Conservation (phyloP, 805 yeast species). For the Zygotorulaspora chibaensis region DNA sequence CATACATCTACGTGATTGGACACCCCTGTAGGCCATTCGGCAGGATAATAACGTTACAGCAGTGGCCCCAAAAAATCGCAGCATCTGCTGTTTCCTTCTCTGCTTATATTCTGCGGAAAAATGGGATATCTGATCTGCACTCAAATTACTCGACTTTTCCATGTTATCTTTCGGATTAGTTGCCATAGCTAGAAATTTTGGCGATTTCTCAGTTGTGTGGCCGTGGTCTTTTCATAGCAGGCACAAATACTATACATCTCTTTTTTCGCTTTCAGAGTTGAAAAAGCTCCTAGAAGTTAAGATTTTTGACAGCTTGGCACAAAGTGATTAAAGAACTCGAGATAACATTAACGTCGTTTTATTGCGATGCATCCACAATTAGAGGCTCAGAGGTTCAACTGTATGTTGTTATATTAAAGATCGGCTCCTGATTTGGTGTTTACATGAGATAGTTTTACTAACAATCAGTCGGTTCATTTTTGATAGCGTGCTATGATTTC, state of each 20-base stretch:
- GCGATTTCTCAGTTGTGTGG: too few relatives aligned
- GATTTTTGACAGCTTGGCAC: neutral
- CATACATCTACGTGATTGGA: conserved; percentile 62
- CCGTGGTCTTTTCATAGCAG: too few relatives aligned
- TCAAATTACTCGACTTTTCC: neutral
- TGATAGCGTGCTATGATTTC: conserved; percentile 65
- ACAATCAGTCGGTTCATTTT: conserved; percentile 5
- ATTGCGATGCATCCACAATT: conserved; percentile 50
- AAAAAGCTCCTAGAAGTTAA: neutral
- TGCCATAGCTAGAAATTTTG: too few relatives aligned
- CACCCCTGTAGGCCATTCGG: conserved; percentile 69
- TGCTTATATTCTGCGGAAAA: conserved; percentile 43
- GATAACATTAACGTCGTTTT: neutral
- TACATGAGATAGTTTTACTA: conserved; percentile 7
- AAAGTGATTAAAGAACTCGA: neutral
- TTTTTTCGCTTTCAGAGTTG: neutral
- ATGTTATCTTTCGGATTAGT: neutral
- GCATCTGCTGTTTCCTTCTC: conserved; percentile 68
- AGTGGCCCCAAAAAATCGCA: conserved; percentile 67
- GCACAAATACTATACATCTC: too few relatives aligned
- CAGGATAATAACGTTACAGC: conserved; percentile 67
- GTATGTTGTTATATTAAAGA: conserved; percentile 28
- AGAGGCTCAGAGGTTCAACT: conserved; percentile 45
- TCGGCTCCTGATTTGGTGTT: neutral
- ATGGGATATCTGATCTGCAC: conserved; percentile 11